Evolutionary conservation across 2,329 filamentous ascomycete genomes (phyloP).

Genomic region (Cladosporium austrohemisphaericum): DNA sequence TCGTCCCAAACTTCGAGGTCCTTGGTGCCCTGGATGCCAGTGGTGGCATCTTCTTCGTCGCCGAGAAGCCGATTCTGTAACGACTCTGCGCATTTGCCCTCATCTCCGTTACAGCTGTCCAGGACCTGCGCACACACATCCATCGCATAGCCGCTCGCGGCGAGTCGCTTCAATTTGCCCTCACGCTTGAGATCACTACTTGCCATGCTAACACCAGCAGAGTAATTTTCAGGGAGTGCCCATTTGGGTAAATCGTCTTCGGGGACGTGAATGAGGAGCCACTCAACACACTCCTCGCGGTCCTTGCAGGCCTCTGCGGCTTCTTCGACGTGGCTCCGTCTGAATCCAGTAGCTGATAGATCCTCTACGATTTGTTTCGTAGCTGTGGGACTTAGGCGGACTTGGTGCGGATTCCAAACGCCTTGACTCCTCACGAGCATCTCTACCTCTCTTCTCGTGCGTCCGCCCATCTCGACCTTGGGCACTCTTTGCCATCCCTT

Average conservation of each 20-base stretch:
- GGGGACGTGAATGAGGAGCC: constrained; percentile 93
- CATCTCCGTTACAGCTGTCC: constrained; percentile 66
- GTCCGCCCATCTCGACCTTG: constrained; percentile 88
- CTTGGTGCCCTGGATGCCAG: constrained; percentile 26
- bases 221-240: constrained; percentile 88
- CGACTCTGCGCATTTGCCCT: constrained; percentile 71
- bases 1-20: constrained; percentile 65
- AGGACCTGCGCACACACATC: constrained; percentile 79
- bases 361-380: constrained; percentile 65
- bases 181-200: constrained; percentile 78
- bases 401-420: constrained; percentile 79
- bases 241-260: constrained; percentile 93
- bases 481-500: constrained; percentile 80
- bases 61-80: constrained; percentile 67
- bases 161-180: constrained; percentile 74
- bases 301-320: constrained; percentile 85
- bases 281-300: constrained; percentile 87
- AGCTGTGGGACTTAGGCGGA: constrained; percentile 59
- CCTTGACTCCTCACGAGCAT: constrained; percentile 71
- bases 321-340: constrained; percentile 84
- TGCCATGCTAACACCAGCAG: constrained; percentile 82
- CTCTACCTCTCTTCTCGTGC: constrained; percentile 75
- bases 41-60: constrained; percentile 39
- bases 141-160: constrained; percentile 76
- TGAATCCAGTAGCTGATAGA: constrained; percentile 75